Percentiles rank a stretch among this genome's conserved stretches.
These are phyloP conservation scores for Colletotrichum aenigma DNA, from an alignment of 2,329 filamentous ascomycete species.

Conservation along the genomic window DNA sequence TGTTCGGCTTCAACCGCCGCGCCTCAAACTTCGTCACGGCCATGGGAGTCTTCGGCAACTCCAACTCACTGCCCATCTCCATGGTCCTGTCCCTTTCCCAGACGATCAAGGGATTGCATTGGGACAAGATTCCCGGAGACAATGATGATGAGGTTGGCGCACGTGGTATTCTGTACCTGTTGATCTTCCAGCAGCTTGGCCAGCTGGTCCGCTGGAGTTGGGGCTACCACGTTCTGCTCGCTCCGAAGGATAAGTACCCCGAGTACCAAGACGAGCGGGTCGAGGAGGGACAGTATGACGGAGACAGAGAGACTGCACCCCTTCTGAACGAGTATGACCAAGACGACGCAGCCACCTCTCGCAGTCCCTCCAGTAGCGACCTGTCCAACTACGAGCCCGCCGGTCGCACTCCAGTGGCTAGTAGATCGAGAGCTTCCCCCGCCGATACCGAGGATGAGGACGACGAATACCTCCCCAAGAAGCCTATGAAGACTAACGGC, in stretches of 20 bases:
- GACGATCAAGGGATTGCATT: conserved; percentile 89
- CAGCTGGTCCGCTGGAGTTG: conserved; percentile 97
- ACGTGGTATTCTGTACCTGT: conserved; percentile 89
- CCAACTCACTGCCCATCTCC: conserved; percentile 96
- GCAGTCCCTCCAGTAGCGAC: conserved; percentile 36
- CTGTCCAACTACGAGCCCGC: conserved; percentile 58
- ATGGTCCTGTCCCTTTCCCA: conserved; percentile 93
- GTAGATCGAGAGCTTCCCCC: conserved; percentile 53
- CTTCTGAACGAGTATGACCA: conserved; percentile 51
- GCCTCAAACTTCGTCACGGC: conserved; percentile 94
- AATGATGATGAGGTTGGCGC: conserved; percentile 95
- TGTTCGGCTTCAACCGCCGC: conserved; percentile 82
- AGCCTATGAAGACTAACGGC: conserved; percentile 21
- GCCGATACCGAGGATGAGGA: conserved; percentile 54
- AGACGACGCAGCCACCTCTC: conserved; percentile 38
- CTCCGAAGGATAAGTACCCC: conserved; percentile 76
- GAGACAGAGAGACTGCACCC: conserved; percentile 49
- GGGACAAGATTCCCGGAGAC: conserved; percentile 88
- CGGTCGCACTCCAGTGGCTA: conserved; percentile 58
- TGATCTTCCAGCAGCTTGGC: conserved; percentile 97
- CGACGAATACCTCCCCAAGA: conserved; percentile 32
- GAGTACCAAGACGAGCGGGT: conserved; percentile 62
- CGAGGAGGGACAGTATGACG: conserved; percentile 65
- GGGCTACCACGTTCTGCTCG: conserved; percentile 95
- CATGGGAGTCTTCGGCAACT: conserved; percentile 98